phyloP scores from a whole-genome alignment of 345 rosid species.

The Erodium maritimum region DNA sequence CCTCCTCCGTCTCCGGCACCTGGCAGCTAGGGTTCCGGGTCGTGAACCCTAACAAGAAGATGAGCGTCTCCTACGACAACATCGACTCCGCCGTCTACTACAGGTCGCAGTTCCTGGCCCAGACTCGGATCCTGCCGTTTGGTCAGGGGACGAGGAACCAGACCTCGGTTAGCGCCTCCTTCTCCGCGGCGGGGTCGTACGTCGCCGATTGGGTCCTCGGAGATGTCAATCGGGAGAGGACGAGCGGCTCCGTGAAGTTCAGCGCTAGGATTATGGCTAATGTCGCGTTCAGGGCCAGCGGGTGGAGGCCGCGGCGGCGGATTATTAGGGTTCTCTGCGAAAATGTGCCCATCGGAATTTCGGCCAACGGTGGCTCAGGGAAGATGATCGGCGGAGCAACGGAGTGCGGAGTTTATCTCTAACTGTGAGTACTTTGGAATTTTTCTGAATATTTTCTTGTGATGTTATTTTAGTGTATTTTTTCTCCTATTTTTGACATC shows the following conservation, averaged over 20 bases:
- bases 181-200: conserved; percentile 29
- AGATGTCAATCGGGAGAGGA: conserved; percentile 29
- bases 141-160: conserved; percentile 34
- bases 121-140: conserved; percentile 47
- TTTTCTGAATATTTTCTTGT: no score
- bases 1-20: conserved; percentile 28
- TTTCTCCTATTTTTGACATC: no score
- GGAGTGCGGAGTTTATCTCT: conserved; percentile 26
- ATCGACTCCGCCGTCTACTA: conserved; percentile 14
- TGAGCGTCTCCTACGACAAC: conserved; percentile 31
- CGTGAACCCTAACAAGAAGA: conserved; percentile 65
- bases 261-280: conserved; percentile 25
- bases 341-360: conserved; percentile 24
- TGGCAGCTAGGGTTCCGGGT: conserved; percentile 46
- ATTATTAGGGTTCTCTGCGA: conserved; percentile 33
- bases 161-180: conserved; percentile 22
- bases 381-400: conserved; percentile 33
- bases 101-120: conserved; percentile 18
- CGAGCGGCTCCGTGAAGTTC: conserved; percentile 31
- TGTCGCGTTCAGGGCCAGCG: conserved; percentile 37
- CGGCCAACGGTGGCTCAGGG: conserved; percentile 35
- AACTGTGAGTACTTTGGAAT: no score
- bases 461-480: no score
- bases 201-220: conserved; percentile 14
- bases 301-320: conserved; percentile 38